A percentile compares a stretch with the other conserved stretches of the same genome.
These are phyloP conservation scores for Aspergillus coremiiformis DNA, from an alignment of 495 filamentous ascomycete genomes.

Conservation along the genomic window DNA sequence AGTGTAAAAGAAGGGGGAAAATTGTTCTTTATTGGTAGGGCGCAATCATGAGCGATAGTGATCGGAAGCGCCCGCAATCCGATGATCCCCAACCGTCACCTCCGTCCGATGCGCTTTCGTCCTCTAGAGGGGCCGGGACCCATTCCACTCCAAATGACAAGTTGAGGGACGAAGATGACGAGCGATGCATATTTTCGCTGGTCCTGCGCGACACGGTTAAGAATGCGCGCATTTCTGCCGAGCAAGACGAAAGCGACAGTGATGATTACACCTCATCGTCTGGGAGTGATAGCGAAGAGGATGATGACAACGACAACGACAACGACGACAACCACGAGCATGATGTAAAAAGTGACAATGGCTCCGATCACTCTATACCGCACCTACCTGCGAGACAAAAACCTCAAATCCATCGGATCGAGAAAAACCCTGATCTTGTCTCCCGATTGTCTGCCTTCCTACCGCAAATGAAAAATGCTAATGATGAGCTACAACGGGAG, in stretches of 20 bases:
- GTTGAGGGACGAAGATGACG: background rate
- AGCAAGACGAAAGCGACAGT: slow-evolving; percentile 1
- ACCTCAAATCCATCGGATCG: slow-evolving; percentile 28
- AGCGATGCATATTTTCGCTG: slow-evolving; percentile 3
- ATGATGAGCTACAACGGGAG: slow-evolving; percentile 39
- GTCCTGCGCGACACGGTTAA: background rate
- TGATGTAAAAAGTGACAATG: slow-evolving; percentile 2
- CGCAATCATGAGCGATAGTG: slow-evolving; percentile 9
- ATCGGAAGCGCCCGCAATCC: slow-evolving; percentile 14
- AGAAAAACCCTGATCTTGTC: slow-evolving; percentile 27
- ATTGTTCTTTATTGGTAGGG: slow-evolving; percentile 8
- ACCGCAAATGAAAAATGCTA: slow-evolving; percentile 41
- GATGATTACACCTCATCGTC: slow-evolving; percentile 37
- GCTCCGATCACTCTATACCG: slow-evolving; percentile 11
- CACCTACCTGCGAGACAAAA: slow-evolving; percentile 28
- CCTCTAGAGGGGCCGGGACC: background rate
- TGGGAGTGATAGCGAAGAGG: slow-evolving; percentile 24
- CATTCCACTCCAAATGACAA: background rate
- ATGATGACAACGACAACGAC: slow-evolving; percentile 17
- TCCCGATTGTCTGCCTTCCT: slow-evolving; percentile 39
- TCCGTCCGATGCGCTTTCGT: background rate
- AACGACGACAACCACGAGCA: slow-evolving; percentile 8
- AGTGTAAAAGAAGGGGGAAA: background rate
- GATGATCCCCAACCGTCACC: slow-evolving; percentile 6
- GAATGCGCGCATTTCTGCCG: background rate